Conservation (phyloP, 495 filamentous ascomycete species). For the Zalerion maritima region DNA sequence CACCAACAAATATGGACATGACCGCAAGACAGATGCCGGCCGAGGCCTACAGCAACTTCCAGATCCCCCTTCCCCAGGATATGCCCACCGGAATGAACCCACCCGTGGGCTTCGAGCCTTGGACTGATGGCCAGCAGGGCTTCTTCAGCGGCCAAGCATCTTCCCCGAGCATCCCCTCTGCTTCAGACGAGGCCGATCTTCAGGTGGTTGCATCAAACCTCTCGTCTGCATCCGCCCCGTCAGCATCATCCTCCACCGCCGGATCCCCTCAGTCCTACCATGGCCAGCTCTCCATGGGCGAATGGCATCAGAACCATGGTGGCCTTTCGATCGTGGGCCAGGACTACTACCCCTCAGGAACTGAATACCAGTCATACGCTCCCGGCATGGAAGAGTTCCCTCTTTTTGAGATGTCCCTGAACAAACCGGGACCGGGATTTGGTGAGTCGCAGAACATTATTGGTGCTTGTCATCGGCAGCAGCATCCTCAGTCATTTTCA, state of each 20-base stretch:
- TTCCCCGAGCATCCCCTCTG: conserved; percentile 10
- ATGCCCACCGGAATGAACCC: neutral
- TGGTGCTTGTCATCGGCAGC: conserved; percentile 12
- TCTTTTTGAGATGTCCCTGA: conserved; percentile 44
- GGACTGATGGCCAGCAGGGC: conserved; percentile 6
- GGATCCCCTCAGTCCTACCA: conserved; percentile 64
- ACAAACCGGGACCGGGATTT: conserved; percentile 48
- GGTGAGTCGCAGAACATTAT: conserved; percentile 53
- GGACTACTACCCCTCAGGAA: conserved; percentile 36
- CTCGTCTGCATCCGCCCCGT: conserved; percentile 62
- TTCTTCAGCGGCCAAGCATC: conserved; percentile 6
- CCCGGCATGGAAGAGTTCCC: conserved; percentile 33
- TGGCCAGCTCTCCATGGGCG: conserved; percentile 39
- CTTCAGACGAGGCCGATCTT: conserved; percentile 29
- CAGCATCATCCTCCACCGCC: conserved; percentile 65
- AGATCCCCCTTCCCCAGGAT: conserved; percentile 9
- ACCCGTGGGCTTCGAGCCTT: conserved; percentile 2
- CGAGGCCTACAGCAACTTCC: conserved; percentile 5
- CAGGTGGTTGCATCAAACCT: conserved; percentile 41
- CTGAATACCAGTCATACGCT: conserved; percentile 40
- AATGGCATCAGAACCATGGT: conserved; percentile 47
- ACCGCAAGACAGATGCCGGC: conserved; percentile 7
- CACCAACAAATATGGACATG: too few relatives aligned
- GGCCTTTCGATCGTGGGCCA: conserved; percentile 51
- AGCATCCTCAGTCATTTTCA: conserved; percentile 7